A percentile compares a stretch with the other conserved stretches of the same genome.
Conservation (phyloP, 1,139 yeast species). For the Zygotorulaspora mrakii region DNA sequence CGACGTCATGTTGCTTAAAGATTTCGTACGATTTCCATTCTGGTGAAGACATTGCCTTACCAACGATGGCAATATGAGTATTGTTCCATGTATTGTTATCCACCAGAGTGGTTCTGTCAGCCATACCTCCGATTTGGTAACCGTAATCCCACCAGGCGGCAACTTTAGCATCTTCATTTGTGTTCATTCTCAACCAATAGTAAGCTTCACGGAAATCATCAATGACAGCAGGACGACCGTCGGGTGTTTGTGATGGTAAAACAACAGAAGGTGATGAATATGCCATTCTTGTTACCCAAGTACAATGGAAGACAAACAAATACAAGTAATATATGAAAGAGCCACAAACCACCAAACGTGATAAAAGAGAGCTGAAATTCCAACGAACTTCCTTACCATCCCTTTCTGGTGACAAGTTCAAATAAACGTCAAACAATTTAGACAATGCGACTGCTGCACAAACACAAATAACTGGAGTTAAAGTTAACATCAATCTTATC, state of each 20-base stretch:
- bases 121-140: slow-evolving; percentile 99
- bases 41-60: slow-evolving; percentile 90
- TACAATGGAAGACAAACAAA: slow-evolving; percentile 88
- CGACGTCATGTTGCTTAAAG: slow-evolving; percentile 88
- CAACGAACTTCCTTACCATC: slow-evolving; percentile 12
- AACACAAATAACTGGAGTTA: slow-evolving; percentile 95
- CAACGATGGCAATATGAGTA: slow-evolving; percentile 99
- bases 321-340: slow-evolving; percentile 72
- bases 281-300: slow-evolving; percentile 95
- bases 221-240: slow-evolving; percentile 79
- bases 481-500: slow-evolving; percentile 96
- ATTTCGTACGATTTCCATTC: slow-evolving; percentile 89
- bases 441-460: slow-evolving; percentile 85
- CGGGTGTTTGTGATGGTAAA: slow-evolving; percentile 72
- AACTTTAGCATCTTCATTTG: slow-evolving; percentile 90
- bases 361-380: slow-evolving; percentile 13
- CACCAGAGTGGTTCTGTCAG: slow-evolving; percentile 95
- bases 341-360: slow-evolving; percentile 51
- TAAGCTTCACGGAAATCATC: slow-evolving; percentile 99
- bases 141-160: slow-evolving; percentile 99
- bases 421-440: slow-evolving; percentile 75
- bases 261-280: slow-evolving; percentile 98
- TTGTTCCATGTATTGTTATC: slow-evolving; percentile 99
- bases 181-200: slow-evolving; percentile 98
- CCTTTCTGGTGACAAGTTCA: slow-evolving; percentile 54